Conservation (phyloP, 345 rosid species). For the Angophora floribunda region DNA sequence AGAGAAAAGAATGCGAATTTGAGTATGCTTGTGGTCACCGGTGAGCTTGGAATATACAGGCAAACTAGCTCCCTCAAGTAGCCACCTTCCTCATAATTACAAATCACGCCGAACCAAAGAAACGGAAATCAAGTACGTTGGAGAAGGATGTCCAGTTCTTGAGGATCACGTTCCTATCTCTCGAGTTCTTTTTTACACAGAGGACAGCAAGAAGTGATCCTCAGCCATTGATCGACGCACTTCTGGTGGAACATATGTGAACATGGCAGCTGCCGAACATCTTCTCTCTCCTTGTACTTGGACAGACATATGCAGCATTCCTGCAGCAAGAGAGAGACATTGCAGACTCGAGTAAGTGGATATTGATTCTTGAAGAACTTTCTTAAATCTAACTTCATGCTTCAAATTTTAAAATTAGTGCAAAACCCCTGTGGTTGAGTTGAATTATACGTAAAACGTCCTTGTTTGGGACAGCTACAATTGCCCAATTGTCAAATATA, state of each 20-base stretch:
- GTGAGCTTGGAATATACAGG: conserved; percentile 9
- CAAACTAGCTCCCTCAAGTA: conserved; percentile 31
- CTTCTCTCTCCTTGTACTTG: conserved; percentile 82
- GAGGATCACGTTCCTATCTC: conserved; percentile 17
- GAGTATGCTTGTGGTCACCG: background rate
- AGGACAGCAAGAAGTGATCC: conserved; percentile 91
- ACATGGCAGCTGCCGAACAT: conserved; percentile 80
- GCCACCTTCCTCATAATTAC: background rate
- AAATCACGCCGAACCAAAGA: background rate
- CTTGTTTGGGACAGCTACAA: background rate
- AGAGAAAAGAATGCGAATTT: background rate
- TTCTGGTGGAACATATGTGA: conserved; percentile 83
- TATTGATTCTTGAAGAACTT: background rate
- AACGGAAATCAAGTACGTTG: background rate
- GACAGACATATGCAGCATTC: conserved; percentile 91
- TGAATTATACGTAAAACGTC: background rate
- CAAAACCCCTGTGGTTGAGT: background rate
- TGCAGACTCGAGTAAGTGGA: background rate
- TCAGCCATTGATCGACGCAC: conserved; percentile 98
- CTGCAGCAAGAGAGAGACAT: conserved; percentile 23
- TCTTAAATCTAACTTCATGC: background rate
- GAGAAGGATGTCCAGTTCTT: background rate
- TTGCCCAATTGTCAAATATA: background rate
- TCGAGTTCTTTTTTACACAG: conserved; percentile 86
- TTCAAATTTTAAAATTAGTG: background rate